phyloP scores from a whole-genome alignment of 805 yeast genomes.

The Saccharomyces cerevisiae region DNA sequence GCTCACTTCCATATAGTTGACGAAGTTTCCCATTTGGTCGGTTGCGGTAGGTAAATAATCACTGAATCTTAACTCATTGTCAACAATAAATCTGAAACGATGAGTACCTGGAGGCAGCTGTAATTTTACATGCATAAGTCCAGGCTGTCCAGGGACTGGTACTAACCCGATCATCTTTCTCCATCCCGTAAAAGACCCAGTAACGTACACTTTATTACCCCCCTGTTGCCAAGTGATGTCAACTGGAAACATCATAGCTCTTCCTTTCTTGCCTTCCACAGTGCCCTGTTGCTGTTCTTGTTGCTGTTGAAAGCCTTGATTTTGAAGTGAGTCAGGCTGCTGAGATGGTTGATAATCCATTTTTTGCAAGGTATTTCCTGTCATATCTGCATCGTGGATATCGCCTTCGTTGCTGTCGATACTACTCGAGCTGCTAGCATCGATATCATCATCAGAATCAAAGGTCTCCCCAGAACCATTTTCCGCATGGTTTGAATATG shows the following conservation, averaged over 20 bases:
- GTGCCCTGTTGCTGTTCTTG: conserved; percentile 6
- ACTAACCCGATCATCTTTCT: conserved; percentile 89
- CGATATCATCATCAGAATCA: conserved; percentile 21
- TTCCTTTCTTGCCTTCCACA: neutral
- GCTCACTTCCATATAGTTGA: conserved; percentile 74
- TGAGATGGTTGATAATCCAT: conserved; percentile 1
- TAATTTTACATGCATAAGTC: conserved; percentile 52
- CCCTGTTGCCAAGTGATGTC: conserved; percentile 92
- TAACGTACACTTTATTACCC: conserved; percentile 90
- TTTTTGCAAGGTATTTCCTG: neutral
- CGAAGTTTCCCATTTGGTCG: conserved; percentile 92
- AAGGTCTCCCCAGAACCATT: conserved; percentile 13
- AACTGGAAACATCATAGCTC: conserved; percentile 36
- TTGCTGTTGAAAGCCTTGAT: conserved; percentile 4
- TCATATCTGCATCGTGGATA: conserved; percentile 3
- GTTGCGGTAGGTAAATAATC: conserved; percentile 93
- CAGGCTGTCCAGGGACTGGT: conserved; percentile 30
- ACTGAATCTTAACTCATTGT: conserved; percentile 82
- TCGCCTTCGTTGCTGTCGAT: conserved; percentile 5
- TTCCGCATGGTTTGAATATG: conserved; percentile 30
- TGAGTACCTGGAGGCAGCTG: conserved; percentile 88
- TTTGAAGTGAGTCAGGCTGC: neutral
- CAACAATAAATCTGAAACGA: conserved; percentile 87
- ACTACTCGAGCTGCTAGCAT: conserved; percentile 6
- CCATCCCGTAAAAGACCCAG: conserved; percentile 98